A percentile compares a stretch with the other conserved stretches of the same genome.
Evolutionary conservation across 108 stramenopile species (phyloP).

Genomic region (Phaeodactylum tricornutum): DNA sequence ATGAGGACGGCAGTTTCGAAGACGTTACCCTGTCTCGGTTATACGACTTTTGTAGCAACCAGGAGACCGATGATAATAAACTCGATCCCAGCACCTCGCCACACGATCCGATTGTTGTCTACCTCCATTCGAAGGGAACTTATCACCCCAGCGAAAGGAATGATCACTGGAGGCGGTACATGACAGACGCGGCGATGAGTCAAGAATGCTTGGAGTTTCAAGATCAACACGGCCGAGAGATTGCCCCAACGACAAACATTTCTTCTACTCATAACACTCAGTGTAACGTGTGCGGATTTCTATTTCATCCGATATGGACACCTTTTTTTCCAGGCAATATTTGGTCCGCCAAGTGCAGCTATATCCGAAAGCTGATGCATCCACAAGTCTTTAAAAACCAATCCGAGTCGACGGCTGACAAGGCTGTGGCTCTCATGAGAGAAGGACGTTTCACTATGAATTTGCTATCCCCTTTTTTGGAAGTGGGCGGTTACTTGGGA

Average conservation of each 20-base stretch:
- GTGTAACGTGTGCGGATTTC: constrained; percentile 5
- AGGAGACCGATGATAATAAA: no score
- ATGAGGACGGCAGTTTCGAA: constrained; percentile 5
- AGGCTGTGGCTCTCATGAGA: not conserved
- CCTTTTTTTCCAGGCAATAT: constrained; percentile 7
- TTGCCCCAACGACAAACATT: not conserved
- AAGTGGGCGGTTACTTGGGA: constrained; percentile 29
- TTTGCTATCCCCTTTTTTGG: not conserved
- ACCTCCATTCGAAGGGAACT: constrained; percentile 7
- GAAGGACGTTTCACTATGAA: not conserved
- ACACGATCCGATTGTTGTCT: not conserved
- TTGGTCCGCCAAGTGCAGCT: constrained; percentile 1
- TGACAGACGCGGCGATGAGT: constrained; percentile 4
- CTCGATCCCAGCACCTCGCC: not conserved
- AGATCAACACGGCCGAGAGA: not conserved
- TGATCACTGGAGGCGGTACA: not conserved
- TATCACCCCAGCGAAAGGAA: not conserved
- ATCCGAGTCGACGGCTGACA: constrained; percentile 4
- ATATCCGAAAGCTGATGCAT: not conserved
- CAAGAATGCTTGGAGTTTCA: no score
- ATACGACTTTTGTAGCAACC: constrained; percentile 1
- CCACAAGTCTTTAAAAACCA: constrained; percentile 19
- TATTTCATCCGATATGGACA: constrained; percentile 1
- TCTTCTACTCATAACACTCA: not conserved
- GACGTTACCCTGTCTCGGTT: constrained; percentile 2